These are phyloP conservation scores for Ramalina intermedia DNA, from an alignment of 495 filamentous ascomycete species.

Conservation along the genomic window DNA sequence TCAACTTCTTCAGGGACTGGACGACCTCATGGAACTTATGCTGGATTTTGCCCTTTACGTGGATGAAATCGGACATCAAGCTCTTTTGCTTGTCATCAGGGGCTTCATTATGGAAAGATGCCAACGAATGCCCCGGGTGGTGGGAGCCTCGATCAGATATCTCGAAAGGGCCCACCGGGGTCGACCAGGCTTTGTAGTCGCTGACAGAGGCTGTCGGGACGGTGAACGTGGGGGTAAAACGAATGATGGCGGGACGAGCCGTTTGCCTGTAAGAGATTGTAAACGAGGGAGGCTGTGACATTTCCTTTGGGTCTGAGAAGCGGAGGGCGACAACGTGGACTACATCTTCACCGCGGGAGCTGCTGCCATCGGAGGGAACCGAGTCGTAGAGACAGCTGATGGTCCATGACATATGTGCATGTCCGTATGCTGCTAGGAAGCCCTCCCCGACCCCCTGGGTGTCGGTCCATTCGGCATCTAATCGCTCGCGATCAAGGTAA, in stretches of 20 bases:
- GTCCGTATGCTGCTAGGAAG: constrained; percentile 19
- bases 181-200: constrained; percentile 1
- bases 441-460: constrained; percentile 22
- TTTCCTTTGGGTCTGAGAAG: constrained; percentile 26
- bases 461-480: constrained; percentile 20
- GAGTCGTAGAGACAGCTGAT: constrained; percentile 28
- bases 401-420: constrained; percentile 27
- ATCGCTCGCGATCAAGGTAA: constrained; percentile 21
- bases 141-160: neutral
- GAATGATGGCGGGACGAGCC: constrained; percentile 26
- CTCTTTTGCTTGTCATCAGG: constrained; percentile 1
- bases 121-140: neutral
- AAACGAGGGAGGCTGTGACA: constrained; percentile 25
- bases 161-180: neutral
- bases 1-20: neutral
- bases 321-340: constrained; percentile 32
- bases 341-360: constrained; percentile 20
- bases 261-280: constrained; percentile 31
- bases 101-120: neutral
- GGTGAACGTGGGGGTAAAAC: constrained; percentile 8
- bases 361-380: constrained; percentile 5
- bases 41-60: neutral
- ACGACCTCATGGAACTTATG: neutral
- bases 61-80: neutral
- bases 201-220: neutral